Base-by-base conservation (phyloP, 2,329 filamentous ascomycete species). In the Ascochyta lentis region DNA sequence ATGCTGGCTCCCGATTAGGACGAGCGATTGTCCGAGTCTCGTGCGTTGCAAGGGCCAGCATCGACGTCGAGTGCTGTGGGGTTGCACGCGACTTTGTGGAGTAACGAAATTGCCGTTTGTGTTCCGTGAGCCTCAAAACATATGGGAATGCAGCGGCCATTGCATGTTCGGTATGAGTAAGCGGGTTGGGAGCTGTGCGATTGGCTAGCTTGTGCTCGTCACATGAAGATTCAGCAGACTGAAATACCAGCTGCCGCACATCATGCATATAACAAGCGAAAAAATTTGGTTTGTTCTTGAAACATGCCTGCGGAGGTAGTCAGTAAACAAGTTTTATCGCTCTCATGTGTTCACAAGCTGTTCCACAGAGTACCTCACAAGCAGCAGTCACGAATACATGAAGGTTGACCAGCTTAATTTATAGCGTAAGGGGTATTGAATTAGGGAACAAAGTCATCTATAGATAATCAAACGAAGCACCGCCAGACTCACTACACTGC, bases 21-120 rank as follows among this genome's bases (percentile, higher is more conserved):
- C 27, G 44, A n/a, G 39, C 34, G 2, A 34, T 57, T 52, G 49
- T 52, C 54, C 54, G 54, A 57, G 40, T 45, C 54, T 57, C 22
- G 22, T 52, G 54, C 54, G 49, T 33, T 31, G 41, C 45, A 31
- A 3, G 15, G 26, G 31, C 16, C 6, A 24, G 31, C 12, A 27
- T n/a, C 6, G 23, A 9, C 13, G 6, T 16, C 23, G 7, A 35
- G 38, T 27, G 42, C 37, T 47, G 33, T 50, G 42, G 24, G 13
- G 2, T 31, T 19, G 4, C 46, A 40, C 29, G 46, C 40, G 22
- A 19, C 4, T 42, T 26, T 27, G 53, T 56, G 53, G 47, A 41
- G 37, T 43, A 23, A 16, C 29, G 15, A n/a, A 37, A 33, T 0
- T 56, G 47, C 47, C 47, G 53, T 42, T 29, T 24, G 46, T 34